Base-by-base conservation (phyloP, 2,329 filamentous ascomycete species). In the Pseudogymnoascus verrucosus region DNA sequence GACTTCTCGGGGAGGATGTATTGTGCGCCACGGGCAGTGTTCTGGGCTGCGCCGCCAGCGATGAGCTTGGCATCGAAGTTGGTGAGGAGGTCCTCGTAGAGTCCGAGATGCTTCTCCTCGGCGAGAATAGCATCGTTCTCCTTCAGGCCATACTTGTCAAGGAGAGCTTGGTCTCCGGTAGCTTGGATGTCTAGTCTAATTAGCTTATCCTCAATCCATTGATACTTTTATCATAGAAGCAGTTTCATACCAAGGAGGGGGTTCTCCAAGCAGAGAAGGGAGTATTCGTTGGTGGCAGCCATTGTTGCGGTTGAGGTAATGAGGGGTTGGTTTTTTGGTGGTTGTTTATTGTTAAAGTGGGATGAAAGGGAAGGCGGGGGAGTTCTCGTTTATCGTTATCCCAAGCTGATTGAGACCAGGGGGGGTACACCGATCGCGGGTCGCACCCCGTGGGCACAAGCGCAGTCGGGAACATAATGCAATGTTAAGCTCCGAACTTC, bases 111-210 rank as follows among this genome's bases (percentile, higher is more conserved):
- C 82, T 96, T 89, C 75, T 91, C 86, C 78, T 96, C 91, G 64
- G 93, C 93, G 66, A 99, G 90, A 76, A 99, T 97, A 72, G 95
- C 95, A 77, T 99, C 93, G 80, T 99, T 96, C 77, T 89, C 84
- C 83, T 99, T 97, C 73, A 99, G 84, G 65, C 80, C 87, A 76
- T 99, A 99, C 83, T 97, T 96, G 70, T 93, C 81, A 66, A 99
- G 89, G 63, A 98, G 87, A 31, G 86, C 87, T 71, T 93, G 84
- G 78, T 93, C 85, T 71, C 92, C 96, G 71, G 80, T 72, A 71
- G 89, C 95, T 80, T 97, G 93, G 77, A 99, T 99, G 76, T 99
- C 90, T 93, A 71, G 26, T 40, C 31, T 7, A 23, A 44, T 40
- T 62, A 28, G 57, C 28, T 34, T 42, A 4, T 14, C 28, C 11